Evolutionary conservation across 2,329 filamentous ascomycete genomes (phyloP), one percentile per base, ranked within the genome.

Genomic region (Fusarium cicatricum): DNA sequence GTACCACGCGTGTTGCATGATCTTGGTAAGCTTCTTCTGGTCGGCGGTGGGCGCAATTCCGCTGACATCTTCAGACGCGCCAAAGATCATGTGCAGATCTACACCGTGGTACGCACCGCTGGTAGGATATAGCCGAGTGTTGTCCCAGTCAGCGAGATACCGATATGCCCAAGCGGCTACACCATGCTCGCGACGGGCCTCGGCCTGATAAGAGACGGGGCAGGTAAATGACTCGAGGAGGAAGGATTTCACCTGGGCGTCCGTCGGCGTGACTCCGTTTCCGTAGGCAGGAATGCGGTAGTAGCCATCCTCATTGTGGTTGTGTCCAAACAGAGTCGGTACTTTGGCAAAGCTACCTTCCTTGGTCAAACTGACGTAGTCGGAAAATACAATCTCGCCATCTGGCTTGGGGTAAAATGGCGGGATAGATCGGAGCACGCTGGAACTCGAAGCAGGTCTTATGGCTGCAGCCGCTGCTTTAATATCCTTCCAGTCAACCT

Each of bases 41-140:
- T 65, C 56, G 0, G 52, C 44, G 1, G 65, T 65, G 7, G 72
- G 65, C 1, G 70, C 60, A 10, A 79, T 64, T 2, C 75, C 77
- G 41, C 73, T 77, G 34, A 79, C 72, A 17, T 74, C 71, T 3
- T 51, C 70, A 1, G 74, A 75, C 2, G 70, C 75, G 1, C 78
- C 78, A 52, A 81, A 80, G 14, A 81, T 67, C 75, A 81, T 80
- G 52, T 79, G 75, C 45, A 82, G 45, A 28, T 82, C 80, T 1
- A 74, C 73, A 0, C 78, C 81, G 43, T 83, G 81, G 57, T 82
- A 84, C 1, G 79, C 78, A 4, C 78, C 78, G 34, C 77, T 80
- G 5, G 70, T 73, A 0, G 73, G 71, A 48, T 77, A 80, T 19
- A 83, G 68, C 0, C 78, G 71, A 1, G 77, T 77, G 52, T 81